These are phyloP conservation scores for Fusarium oxysporum DNA, from an alignment of 2,329 filamentous ascomycete species.

Conservation along the genomic window DNA sequence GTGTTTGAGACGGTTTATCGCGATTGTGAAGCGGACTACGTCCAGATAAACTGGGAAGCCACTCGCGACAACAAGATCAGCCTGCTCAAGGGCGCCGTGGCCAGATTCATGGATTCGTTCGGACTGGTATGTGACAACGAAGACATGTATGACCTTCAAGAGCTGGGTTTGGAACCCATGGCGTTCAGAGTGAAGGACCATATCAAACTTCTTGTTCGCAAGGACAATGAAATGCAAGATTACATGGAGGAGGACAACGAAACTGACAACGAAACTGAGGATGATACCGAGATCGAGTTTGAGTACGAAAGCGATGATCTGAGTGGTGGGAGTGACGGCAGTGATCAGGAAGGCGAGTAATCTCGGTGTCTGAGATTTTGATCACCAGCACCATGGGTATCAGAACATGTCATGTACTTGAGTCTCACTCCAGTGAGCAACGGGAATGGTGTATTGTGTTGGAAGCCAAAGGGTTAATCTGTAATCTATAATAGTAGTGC, in stretches of 20 bases:
- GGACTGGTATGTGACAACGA: neutral
- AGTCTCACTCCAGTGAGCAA: neutral
- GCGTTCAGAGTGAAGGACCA: neutral
- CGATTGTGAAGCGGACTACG: neutral
- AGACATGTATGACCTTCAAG: neutral
- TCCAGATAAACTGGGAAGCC: neutral
- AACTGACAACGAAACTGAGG: neutral
- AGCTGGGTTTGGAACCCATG: neutral
- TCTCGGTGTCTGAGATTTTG: too few species aligned
- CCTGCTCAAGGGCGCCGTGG: too few species aligned
- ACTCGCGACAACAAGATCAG: neutral
- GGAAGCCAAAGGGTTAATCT: neutral
- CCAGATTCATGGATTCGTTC: neutral
- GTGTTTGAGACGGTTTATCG: rapidly evolving
- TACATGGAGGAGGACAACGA: neutral
- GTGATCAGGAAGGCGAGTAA: too few species aligned
- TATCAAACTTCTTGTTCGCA: neutral
- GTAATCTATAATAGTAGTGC: neutral
- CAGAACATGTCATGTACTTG: neutral
- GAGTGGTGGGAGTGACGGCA: too few species aligned
- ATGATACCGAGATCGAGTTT: too few species aligned
- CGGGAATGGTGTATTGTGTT: too few species aligned
- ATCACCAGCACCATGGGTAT: neutral
- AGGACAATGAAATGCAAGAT: neutral
- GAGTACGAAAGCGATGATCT: too few species aligned